phyloP scores from a whole-genome alignment of 352 stramenopile genomes.

The Globisporangium solare region DNA sequence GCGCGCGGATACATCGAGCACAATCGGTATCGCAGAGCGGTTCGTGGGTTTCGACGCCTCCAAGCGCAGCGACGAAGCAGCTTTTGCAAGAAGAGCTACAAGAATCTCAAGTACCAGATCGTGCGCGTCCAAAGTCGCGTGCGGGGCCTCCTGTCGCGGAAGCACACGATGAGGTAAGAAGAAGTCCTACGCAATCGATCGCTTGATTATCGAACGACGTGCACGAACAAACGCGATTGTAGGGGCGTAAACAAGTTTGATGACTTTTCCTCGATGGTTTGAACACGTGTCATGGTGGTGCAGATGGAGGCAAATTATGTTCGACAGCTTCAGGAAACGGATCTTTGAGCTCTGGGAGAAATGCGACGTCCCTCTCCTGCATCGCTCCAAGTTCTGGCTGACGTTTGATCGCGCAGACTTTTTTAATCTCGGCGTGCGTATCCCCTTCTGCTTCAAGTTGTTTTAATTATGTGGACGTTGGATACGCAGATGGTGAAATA shows the following conservation, averaged over 20 bases:
- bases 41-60: conserved; percentile 44
- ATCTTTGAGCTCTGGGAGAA: conserved; percentile 73
- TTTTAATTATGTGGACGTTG: too few relatives aligned
- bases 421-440: conserved; percentile 66
- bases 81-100: conserved; percentile 59
- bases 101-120: conserved; percentile 52
- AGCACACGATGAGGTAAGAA: conserved; percentile 44
- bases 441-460: not conserved
- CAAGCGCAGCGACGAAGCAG: conserved; percentile 66
- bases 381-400: conserved; percentile 83
- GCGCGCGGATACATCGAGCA: conserved; percentile 41
- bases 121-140: conserved; percentile 61
- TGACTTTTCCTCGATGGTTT: not conserved
- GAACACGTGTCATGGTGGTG: not conserved
- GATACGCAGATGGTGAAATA: too few relatives aligned
- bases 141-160: conserved; percentile 55
- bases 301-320: conserved; percentile 63
- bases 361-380: conserved; percentile 56
- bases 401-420: conserved; percentile 70
- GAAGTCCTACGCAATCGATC: too few relatives aligned
- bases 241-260: not conserved
- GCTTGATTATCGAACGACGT: too few relatives aligned
- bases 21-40: conserved; percentile 37
- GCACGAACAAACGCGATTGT: not conserved
- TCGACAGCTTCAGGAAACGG: conserved; percentile 41